Percentiles rank a stretch among this genome's conserved stretches.
These are phyloP conservation scores for Irpex rosettiformis DNA, from an alignment of 1,284 basidiomycete species.

Conservation along the genomic window DNA sequence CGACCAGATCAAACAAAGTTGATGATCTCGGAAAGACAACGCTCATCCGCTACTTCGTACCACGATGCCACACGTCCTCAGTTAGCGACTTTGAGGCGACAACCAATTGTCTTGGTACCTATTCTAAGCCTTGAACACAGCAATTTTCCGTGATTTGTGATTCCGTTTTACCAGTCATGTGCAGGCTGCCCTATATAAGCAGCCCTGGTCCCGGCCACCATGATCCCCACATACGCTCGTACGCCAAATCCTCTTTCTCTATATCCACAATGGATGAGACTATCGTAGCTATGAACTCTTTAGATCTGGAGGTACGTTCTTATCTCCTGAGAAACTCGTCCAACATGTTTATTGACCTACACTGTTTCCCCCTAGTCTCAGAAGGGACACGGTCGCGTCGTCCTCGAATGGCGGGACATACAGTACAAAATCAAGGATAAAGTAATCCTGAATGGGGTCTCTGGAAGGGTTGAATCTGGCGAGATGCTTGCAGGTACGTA, in stretches of 20 bases:
- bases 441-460: constrained; percentile 30
- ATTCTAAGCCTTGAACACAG: too few relatives aligned
- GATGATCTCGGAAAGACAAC: too few relatives aligned
- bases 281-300: not conserved
- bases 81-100: too few relatives aligned
- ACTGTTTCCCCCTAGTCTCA: not conserved
- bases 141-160: too few relatives aligned
- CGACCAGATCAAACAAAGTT: too few relatives aligned
- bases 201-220: not conserved
- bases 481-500: constrained; percentile 35
- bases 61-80: too few relatives aligned
- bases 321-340: not conserved
- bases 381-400: constrained; percentile 4
- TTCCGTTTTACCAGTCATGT: too few relatives aligned
- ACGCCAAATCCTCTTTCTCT: not conserved
- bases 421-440: constrained; percentile 1
- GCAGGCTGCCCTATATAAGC: not conserved
- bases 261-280: not conserved
- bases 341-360: not conserved
- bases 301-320: not conserved
- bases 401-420: constrained; percentile 12
- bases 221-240: not conserved
- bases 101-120: too few relatives aligned
- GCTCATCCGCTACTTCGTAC: too few relatives aligned
- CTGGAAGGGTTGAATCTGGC: constrained; percentile 36